Conservation (phyloP, 2,329 filamentous ascomycete genomes). For the Diaporthe sp. region DNA sequence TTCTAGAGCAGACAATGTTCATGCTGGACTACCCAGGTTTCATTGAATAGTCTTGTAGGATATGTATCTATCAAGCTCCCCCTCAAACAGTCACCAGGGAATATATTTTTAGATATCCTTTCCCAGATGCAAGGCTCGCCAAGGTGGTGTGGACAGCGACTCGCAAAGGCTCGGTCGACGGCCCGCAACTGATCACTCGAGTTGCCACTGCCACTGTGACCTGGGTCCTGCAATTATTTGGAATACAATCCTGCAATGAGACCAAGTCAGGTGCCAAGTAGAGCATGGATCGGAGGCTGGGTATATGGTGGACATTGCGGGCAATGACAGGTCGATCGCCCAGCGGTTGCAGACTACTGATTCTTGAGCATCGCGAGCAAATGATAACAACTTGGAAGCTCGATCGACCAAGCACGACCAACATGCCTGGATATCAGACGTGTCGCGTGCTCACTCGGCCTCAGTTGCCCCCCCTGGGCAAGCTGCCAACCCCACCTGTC, state of each 20-base stretch:
- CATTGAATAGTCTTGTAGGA: background rate
- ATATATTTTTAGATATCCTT: background rate
- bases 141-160: background rate
- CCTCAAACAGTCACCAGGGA: background rate
- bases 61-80: background rate
- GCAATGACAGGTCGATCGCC: background rate
- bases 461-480: background rate
- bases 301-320: background rate
- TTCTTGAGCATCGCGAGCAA: background rate
- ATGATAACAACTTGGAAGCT: background rate
- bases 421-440: background rate
- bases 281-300: slow-evolving; percentile 1
- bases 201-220: background rate
- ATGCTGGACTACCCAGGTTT: background rate
- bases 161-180: background rate
- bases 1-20: background rate
- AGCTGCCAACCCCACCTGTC: background rate
- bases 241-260: background rate
- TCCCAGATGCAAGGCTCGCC: background rate
- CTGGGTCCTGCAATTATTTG: background rate
- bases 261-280: background rate
- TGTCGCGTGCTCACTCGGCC: background rate
- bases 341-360: background rate
- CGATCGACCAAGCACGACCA: background rate
- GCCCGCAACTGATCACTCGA: background rate